These are phyloP conservation scores for Ogataea zsoltii DNA, from an alignment of 805 yeast genomes.

Conservation along the genomic window DNA sequence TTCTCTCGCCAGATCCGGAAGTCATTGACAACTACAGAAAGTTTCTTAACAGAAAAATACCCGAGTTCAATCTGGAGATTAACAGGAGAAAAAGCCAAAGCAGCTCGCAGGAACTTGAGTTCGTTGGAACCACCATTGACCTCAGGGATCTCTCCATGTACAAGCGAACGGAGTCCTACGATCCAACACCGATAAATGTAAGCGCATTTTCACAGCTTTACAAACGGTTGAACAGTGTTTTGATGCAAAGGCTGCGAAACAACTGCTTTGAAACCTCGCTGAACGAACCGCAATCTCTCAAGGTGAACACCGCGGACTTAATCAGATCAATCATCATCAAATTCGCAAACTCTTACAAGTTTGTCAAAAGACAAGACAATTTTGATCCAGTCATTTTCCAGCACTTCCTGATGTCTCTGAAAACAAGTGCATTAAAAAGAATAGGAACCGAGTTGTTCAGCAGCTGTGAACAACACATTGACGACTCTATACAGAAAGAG, in stretches of 20 bases:
- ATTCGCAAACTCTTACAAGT: slow-evolving; percentile 20
- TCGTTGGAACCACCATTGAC: slow-evolving; percentile 45
- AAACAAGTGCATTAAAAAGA: background rate
- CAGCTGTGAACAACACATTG: background rate
- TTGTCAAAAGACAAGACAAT: slow-evolving; percentile 10
- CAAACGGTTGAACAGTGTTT: slow-evolving; percentile 26
- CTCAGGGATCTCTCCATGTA: slow-evolving; percentile 35
- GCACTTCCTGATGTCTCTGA: slow-evolving; percentile 2
- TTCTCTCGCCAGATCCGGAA: slow-evolving; percentile 50
- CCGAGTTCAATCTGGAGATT: slow-evolving; percentile 42
- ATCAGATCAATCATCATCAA: slow-evolving; percentile 19
- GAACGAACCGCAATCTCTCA: slow-evolving; percentile 24
- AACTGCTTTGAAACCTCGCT: slow-evolving; percentile 28
- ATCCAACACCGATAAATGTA: slow-evolving; percentile 10
- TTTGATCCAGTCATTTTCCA: slow-evolving; percentile 1
- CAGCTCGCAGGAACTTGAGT: slow-evolving; percentile 30
- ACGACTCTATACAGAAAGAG: background rate
- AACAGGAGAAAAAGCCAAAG: slow-evolving; percentile 41
- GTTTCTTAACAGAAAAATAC: slow-evolving; percentile 38
- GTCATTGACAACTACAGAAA: slow-evolving; percentile 34
- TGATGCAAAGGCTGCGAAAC: slow-evolving; percentile 35
- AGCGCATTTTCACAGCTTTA: slow-evolving; percentile 25
- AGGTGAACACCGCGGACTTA: slow-evolving; percentile 19
- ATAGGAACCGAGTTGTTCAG: background rate
- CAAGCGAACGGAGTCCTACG: slow-evolving; percentile 33